Base-by-base conservation (phyloP, 2,329 filamentous ascomycete species). In the Ophioceras dolichostomum region DNA sequence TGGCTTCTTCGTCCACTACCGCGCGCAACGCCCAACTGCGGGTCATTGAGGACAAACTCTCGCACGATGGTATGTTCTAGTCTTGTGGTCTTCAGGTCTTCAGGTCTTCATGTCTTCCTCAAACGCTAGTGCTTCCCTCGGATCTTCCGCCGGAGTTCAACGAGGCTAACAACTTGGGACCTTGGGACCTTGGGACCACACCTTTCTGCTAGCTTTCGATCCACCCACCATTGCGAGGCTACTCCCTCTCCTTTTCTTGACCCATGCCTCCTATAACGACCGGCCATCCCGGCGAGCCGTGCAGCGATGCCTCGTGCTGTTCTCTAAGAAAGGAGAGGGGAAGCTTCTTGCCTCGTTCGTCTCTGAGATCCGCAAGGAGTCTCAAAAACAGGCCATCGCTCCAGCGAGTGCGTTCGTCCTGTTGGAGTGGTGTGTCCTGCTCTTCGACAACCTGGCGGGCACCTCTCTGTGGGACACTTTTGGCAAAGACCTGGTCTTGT, bases 221-320 rank as follows among this genome's bases (percentile, higher is more conserved):
- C 54, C 59, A 55, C 56, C 66, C 32, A 57, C 69, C 37, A 60
- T 75, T 39, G 60, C 67, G 36, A 56, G 59, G 41, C 57, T 91
- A 37, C 63, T 94, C 44, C 70, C 76, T 43, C 65, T 87, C 24
- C 73, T 98, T 22, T 89, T 96, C 62, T 76, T 77, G 55, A 95
- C 88, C 36, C 87, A 95, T 54, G 75, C 84, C 43, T 76, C 83
- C 48, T 98, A 96, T 59, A 65, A 78, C 58, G 91, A 98, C 61
- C 78, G 88, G 49, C 66, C 75, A 45, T 96, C 91, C 32, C 76
- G 91, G 48, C 72, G 78, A 48, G 86, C 85, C 27, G 86, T 87
- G 22, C 83, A 94, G 56, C 68, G 73, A 61, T 94, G 88, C 55
- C 69, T 98, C 39, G 64, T 68, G 45, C 68, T 76, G 36, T 67